phyloP scores from a whole-genome alignment of 768 basidiomycete genomes.

The Lactarius hatsudake region DNA sequence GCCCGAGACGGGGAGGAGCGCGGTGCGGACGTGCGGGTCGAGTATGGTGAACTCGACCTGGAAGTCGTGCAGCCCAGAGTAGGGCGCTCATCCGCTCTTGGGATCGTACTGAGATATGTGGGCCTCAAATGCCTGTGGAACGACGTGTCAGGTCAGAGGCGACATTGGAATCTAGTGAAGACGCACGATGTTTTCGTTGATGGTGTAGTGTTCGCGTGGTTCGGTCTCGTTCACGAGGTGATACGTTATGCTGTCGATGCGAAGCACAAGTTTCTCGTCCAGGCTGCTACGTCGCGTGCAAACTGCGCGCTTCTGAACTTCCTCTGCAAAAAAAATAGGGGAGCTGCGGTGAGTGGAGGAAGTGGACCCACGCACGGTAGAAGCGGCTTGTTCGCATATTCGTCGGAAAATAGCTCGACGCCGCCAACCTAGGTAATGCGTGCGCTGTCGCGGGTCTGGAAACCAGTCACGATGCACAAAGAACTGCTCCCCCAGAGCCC shows the following conservation, averaged over 20 bases:
- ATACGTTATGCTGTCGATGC: constrained; percentile 73
- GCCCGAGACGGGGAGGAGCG: constrained; percentile 57
- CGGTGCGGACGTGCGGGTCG: constrained; percentile 89
- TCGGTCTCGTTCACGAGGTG: constrained; percentile 62
- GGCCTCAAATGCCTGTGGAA: constrained; percentile 62
- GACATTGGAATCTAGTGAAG: not conserved
- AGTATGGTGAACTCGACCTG: constrained; percentile 99
- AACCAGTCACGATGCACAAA: constrained; percentile 78
- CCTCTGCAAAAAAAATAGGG: constrained; percentile 40
- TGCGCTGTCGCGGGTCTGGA: constrained; percentile 79
- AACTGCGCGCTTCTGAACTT: constrained; percentile 76
- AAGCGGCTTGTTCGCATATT: constrained; percentile 62
- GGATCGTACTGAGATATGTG: constrained; percentile 70
- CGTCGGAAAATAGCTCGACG: constrained; percentile 75
- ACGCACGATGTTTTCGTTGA: constrained; percentile 78
- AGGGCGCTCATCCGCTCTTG: constrained; percentile 62
- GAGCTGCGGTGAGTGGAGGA: not conserved
- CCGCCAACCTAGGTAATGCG: constrained; percentile 82
- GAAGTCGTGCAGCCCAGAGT: constrained; percentile 69
- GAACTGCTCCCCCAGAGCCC: constrained; percentile 80
- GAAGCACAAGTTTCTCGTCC: constrained; percentile 83
- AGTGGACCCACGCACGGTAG: constrained; percentile 45
- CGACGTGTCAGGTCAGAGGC: constrained; percentile 4
- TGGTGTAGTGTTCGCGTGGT: constrained; percentile 75
- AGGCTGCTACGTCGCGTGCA: constrained; percentile 69